A percentile compares a stretch with the other conserved stretches of the same genome.
Conservation (phyloP, 208 protist genomes). For the Trichomonas gallinae region DNA sequence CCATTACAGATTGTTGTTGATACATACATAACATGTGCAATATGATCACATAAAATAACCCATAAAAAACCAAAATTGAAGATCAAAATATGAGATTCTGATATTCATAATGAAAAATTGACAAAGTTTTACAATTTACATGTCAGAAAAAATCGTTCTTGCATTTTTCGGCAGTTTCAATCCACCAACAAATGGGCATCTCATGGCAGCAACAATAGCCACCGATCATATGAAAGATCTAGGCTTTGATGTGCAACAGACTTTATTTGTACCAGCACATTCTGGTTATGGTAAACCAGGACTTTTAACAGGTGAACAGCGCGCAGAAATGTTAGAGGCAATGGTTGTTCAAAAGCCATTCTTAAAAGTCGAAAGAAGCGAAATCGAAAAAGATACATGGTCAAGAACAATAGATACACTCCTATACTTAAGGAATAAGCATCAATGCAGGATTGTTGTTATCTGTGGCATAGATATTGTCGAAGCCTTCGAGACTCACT, state of each 20-base stretch:
- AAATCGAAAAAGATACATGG: neutral
- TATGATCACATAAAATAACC: too few relatives aligned
- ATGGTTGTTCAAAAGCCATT: neutral
- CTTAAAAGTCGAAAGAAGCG: neutral
- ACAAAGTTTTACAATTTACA: neutral
- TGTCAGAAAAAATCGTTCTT: neutral
- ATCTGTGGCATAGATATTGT: neutral
- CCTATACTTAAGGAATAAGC: neutral
- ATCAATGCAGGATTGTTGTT: neutral
- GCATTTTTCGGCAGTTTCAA: neutral
- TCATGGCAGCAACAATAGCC: neutral
- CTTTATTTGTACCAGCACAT: neutral
- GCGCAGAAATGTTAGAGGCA: neutral
- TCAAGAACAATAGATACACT: neutral
- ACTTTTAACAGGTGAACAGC: neutral
- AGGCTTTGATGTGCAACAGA: neutral
- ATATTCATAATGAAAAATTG: too few relatives aligned
- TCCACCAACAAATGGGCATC: constrained; percentile 7
- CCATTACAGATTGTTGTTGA: too few relatives aligned
- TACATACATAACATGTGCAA: too few relatives aligned
- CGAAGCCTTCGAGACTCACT: neutral
- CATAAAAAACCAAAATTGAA: too few relatives aligned
- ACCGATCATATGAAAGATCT: neutral
- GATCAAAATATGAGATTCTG: too few relatives aligned
- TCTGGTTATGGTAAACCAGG: neutral